A percentile compares a stretch with the other conserved stretches of the same genome.
Evolutionary conservation across 2,329 filamentous ascomycete genomes (phyloP).

Genomic region (Colletotrichum navitas): DNA sequence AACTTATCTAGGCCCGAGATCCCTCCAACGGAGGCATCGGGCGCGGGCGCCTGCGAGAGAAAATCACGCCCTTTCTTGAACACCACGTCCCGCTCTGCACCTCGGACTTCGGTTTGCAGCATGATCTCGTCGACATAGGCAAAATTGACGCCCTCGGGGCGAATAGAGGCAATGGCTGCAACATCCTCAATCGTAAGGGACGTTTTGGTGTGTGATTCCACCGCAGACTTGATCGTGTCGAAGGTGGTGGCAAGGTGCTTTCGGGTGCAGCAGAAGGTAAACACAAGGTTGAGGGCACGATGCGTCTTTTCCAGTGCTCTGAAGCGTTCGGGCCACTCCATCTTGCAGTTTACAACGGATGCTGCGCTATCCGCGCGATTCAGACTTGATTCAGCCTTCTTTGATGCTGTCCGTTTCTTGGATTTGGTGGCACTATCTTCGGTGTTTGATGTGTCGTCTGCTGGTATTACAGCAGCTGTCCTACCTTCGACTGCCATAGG

Average conservation of each 20-base stretch:
- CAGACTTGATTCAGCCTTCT: constrained; percentile 40
- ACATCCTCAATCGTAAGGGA: constrained; percentile 82
- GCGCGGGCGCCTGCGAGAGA: constrained; percentile 61
- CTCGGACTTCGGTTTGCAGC: constrained; percentile 83
- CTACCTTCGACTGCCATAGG: background rate
- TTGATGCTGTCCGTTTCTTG: constrained; percentile 27
- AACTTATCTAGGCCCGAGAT: constrained; percentile 63
- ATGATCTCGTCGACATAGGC: constrained; percentile 87
- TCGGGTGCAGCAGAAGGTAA: constrained; percentile 93
- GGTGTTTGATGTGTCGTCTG: background rate
- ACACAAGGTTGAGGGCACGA: constrained; percentile 89
- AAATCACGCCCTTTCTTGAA: constrained; percentile 70
- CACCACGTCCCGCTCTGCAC: constrained; percentile 73
- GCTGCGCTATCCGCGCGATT: constrained; percentile 33
- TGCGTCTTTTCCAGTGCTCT: constrained; percentile 81
- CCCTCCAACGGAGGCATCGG: constrained; percentile 69
- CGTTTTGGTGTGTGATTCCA: constrained; percentile 84
- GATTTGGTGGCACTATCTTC: constrained; percentile 3
- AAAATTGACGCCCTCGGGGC: constrained; percentile 85
- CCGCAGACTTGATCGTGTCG: constrained; percentile 85
- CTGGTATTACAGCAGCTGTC: background rate
- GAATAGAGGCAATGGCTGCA: constrained; percentile 81
- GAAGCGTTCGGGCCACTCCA: constrained; percentile 81
- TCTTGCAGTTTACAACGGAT: constrained; percentile 49
- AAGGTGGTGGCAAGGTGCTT: constrained; percentile 95